phyloP scores from a whole-genome alignment of 768 basidiomycete genomes.

The Boletus sp. region DNA sequence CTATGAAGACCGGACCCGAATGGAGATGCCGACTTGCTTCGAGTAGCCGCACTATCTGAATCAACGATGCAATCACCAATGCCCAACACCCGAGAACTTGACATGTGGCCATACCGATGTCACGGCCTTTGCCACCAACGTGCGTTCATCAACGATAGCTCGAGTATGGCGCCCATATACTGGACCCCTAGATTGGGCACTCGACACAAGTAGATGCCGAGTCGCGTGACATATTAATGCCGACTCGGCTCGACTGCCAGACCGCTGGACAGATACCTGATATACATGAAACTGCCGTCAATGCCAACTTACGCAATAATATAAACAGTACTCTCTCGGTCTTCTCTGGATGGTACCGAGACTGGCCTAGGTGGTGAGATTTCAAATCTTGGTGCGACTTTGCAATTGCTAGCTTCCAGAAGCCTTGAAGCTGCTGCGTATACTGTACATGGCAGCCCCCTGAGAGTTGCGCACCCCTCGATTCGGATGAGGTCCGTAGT shows the following conservation, averaged over 20 bases:
- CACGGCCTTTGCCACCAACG: not conserved
- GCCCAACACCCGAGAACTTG: not conserved
- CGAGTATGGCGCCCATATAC: not conserved
- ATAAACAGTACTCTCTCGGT: too few relatives aligned
- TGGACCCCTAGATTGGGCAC: not conserved
- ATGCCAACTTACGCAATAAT: too few relatives aligned
- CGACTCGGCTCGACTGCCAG: not conserved
- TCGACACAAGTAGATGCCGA: not conserved
- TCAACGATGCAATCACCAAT: too few relatives aligned
- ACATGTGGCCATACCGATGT: not conserved
- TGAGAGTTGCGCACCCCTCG: slow-evolving; percentile 5
- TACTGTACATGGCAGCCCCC: not conserved
- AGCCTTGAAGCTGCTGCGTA: not conserved
- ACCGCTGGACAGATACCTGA: not conserved
- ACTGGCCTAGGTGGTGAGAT: not conserved
- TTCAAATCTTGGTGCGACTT: not conserved
- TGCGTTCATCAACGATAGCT: not conserved
- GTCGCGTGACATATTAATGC: not conserved
- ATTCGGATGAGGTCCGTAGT: slow-evolving; percentile 11
- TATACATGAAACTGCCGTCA: too few relatives aligned
- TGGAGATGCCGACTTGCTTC: not conserved
- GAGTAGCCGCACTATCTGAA: not conserved
- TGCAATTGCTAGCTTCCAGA: not conserved
- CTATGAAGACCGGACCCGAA: not conserved
- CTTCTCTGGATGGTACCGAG: not conserved